A percentile compares a stretch with the other conserved stretches of the same genome.
Conservation (phyloP, 306 rosid species). For the Morella rubra region DNA sequence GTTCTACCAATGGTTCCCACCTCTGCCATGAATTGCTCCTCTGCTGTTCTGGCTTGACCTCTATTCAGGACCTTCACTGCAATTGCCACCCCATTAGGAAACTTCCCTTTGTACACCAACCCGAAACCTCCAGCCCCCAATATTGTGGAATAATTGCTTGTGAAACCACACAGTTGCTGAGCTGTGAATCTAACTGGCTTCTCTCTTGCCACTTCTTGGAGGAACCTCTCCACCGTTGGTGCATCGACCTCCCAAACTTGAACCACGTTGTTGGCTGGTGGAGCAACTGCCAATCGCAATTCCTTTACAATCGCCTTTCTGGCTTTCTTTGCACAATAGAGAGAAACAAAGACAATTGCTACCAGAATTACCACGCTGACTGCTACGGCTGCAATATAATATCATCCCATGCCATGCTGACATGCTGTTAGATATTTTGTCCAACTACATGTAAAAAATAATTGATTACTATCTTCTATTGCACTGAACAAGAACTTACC, state of each 20-base stretch:
- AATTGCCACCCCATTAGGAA: constrained; percentile 2
- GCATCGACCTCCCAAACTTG: not conserved
- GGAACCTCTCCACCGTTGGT: not conserved
- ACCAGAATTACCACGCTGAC: not conserved
- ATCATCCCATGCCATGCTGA: not conserved
- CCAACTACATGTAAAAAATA: too few relatives aligned
- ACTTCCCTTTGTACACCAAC: not conserved
- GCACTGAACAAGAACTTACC: too few relatives aligned
- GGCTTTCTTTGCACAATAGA: not conserved
- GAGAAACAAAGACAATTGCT: not conserved
- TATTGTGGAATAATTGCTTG: not conserved
- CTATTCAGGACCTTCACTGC: constrained; percentile 17
- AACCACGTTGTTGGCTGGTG: not conserved
- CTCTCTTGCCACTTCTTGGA: not conserved
- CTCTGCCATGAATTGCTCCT: constrained; percentile 26
- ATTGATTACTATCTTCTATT: too few relatives aligned
- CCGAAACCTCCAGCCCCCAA: constrained; percentile 10
- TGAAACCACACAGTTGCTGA: not conserved
- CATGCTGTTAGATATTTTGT: too few relatives aligned
- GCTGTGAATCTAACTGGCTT: constrained; percentile 14
- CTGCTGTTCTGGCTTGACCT: not conserved
- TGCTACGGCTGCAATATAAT: not conserved
- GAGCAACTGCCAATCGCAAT: not conserved
- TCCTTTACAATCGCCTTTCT: not conserved
- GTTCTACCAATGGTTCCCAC: constrained; percentile 12